Conservation (phyloP, 148 eudicot species). For the Linanthus parryae region DNA sequence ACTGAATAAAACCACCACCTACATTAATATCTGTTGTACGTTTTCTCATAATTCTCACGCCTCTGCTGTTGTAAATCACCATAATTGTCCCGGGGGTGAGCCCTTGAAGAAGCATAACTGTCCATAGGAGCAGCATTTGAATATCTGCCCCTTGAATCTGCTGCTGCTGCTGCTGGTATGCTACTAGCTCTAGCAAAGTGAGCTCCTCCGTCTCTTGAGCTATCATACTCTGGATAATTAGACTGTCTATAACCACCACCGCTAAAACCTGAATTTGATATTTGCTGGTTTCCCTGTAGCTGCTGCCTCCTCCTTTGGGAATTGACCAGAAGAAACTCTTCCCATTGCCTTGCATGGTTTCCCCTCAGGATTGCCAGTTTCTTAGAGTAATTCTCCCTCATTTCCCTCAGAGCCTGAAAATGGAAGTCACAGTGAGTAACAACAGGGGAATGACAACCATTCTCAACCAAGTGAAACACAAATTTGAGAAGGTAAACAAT, state of each 20-base stretch:
- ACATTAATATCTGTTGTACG: slow-evolving; percentile 11
- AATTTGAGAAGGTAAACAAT: too few species aligned
- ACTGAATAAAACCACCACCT: too few species aligned
- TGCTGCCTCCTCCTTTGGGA: slow-evolving; percentile 10
- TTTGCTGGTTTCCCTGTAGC: slow-evolving; percentile 1
- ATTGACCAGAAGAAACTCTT: slow-evolving; percentile 6
- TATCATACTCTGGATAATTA: slow-evolving; percentile 1
- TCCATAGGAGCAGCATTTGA: background rate
- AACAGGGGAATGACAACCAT: too few species aligned
- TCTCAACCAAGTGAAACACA: too few species aligned
- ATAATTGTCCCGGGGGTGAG: slow-evolving; percentile 3
- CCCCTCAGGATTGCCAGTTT: slow-evolving; percentile 2
- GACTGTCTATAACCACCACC: slow-evolving; percentile 11
- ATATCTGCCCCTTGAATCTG: slow-evolving; percentile 10
- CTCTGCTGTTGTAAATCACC: slow-evolving; percentile 6
- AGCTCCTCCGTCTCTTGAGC: background rate
- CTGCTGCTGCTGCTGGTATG: slow-evolving; percentile 1
- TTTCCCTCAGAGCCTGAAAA: slow-evolving; percentile 54
- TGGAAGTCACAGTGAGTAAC: too few species aligned
- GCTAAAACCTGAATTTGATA: background rate
- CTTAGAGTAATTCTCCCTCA: slow-evolving; percentile 32
- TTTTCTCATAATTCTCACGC: slow-evolving; percentile 7
- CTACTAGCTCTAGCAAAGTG: slow-evolving; percentile 16
- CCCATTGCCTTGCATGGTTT: slow-evolving; percentile 13
- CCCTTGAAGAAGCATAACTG: slow-evolving; percentile 1